These are phyloP conservation scores for Hericium erinaceus DNA, from an alignment of 768 basidiomycete genomes.

Conservation along the genomic window DNA sequence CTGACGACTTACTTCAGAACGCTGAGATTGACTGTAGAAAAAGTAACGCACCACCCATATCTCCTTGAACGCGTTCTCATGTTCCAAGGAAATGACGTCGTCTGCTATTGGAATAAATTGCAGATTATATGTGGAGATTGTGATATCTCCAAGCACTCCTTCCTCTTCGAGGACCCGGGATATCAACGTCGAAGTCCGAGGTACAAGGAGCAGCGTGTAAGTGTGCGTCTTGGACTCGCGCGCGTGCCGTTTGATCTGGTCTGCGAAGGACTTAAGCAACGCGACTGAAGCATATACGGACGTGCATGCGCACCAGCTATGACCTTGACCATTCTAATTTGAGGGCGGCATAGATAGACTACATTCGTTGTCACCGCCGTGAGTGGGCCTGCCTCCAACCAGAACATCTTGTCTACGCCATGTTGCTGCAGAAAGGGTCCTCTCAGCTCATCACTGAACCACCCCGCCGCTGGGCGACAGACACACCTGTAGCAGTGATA, in stretches of 20 bases:
- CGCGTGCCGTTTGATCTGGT: conserved; percentile 82
- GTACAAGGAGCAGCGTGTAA: conserved; percentile 83
- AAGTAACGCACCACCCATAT: conserved; percentile 71
- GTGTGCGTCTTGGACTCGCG: conserved; percentile 66
- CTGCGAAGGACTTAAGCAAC: conserved; percentile 31
- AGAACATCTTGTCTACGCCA: conserved; percentile 99
- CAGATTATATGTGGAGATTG: conserved; percentile 78
- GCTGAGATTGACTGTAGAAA: not conserved
- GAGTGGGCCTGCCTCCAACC: conserved; percentile 88
- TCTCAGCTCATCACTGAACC: not conserved
- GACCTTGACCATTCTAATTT: conserved; percentile 76
- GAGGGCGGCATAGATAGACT: conserved; percentile 86
- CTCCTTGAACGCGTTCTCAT: conserved; percentile 78
- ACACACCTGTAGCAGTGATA: conserved; percentile 79
- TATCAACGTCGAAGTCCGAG: conserved; percentile 79
- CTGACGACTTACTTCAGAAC: conserved; percentile 29
- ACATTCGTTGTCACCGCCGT: conserved; percentile 79
- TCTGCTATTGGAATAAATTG: conserved; percentile 92
- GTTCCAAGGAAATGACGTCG: conserved; percentile 86
- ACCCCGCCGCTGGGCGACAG: no score
- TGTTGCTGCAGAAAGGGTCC: conserved; percentile 57
- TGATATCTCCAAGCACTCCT: conserved; percentile 95
- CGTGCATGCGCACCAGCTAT: conserved; percentile 67
- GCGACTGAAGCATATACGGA: not conserved
- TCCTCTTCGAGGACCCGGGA: conserved; percentile 86